Evolutionary conservation across 176 grass and related monocot species (phyloP).

Genomic region (bread wheat (Triticum aestivum)): IWGSC_CS_RefSeq_v2.1 NC_057795.1:617287689-617288188

Average conservation of each 20-base stretch:
- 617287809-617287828: slow-evolving; percentile 89
- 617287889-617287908: slow-evolving; percentile 76
- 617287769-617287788: slow-evolving; percentile 10
- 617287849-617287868: slow-evolving; percentile 96
- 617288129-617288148: slow-evolving; percentile 14
- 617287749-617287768: background rate
- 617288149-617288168: background rate
- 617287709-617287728: slow-evolving; percentile 7
- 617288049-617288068: slow-evolving; percentile 74
- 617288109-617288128: background rate
- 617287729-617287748: background rate
- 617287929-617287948: slow-evolving; percentile 9
- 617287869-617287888: slow-evolving; percentile 89
- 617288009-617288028: slow-evolving; percentile 92
- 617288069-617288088: slow-evolving; percentile 43
- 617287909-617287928: background rate
- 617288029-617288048: slow-evolving; percentile 87
- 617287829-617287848: slow-evolving; percentile 88
- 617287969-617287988: slow-evolving; percentile 84
- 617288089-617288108: slow-evolving; percentile 9
- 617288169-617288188: slow-evolving; percentile 49
- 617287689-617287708: slow-evolving; percentile 10
- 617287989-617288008: slow-evolving; percentile 94
- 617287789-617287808: slow-evolving; percentile 68
- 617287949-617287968: slow-evolving; percentile 25